These are phyloP conservation scores for Camelina neglecta DNA, from an alignment of 345 rosid species.

Conservation along the genomic window DNA sequence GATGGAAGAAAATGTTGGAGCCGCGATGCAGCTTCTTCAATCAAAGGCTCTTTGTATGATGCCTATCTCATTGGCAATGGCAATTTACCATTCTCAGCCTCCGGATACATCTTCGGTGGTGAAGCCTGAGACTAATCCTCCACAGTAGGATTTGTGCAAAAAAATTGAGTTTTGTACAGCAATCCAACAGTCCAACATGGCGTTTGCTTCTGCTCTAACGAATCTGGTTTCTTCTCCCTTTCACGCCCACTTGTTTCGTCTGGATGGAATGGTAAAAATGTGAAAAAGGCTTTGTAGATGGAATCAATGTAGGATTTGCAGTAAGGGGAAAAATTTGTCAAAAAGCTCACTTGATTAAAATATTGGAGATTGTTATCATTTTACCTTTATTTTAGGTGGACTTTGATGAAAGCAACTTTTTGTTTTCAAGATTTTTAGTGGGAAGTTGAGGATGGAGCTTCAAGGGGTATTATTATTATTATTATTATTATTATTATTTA, in stretches of 20 bases:
- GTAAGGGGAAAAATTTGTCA: slow-evolving; percentile 49
- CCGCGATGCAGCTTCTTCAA: slow-evolving; percentile 98
- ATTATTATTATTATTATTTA: slow-evolving; percentile 35
- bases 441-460: slow-evolving; percentile 42
- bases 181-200: slow-evolving; percentile 47
- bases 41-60: slow-evolving; percentile 98
- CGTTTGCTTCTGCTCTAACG: slow-evolving; percentile 40
- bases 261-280: slow-evolving; percentile 29
- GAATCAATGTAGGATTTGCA: too few species aligned
- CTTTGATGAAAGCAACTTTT: slow-evolving; percentile 65
- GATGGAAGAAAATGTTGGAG: slow-evolving; percentile 98
- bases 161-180: slow-evolving; percentile 36
- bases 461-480: slow-evolving; percentile 43
- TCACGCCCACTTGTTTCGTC: slow-evolving; percentile 35
- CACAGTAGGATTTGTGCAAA: slow-evolving; percentile 52
- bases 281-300: slow-evolving; percentile 8
- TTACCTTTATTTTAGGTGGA: slow-evolving; percentile 60
- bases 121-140: slow-evolving; percentile 80
- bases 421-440: slow-evolving; percentile 48
- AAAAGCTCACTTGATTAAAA: slow-evolving; percentile 56
- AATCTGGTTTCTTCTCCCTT: slow-evolving; percentile 43
- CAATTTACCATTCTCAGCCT: slow-evolving; percentile 85
- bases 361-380: slow-evolving; percentile 44
- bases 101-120: slow-evolving; percentile 74
- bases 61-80: slow-evolving; percentile 95